These are phyloP conservation scores for Cenococcum geophilum DNA, from an alignment of 495 filamentous ascomycete genomes.

Conservation along the genomic window DNA sequence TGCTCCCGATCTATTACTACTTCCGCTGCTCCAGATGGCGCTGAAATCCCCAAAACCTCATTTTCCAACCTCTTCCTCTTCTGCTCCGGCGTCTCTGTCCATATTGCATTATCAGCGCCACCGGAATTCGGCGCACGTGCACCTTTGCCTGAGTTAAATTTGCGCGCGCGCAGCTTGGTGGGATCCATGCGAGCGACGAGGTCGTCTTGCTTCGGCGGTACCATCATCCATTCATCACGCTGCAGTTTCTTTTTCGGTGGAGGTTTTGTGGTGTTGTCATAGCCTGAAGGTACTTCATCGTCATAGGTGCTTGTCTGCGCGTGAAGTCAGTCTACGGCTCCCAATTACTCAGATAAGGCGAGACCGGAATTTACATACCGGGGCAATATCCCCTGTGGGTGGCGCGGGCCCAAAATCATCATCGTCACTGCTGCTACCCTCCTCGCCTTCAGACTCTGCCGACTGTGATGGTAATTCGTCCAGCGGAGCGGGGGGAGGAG, in stretches of 20 bases:
- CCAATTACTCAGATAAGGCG: too few species aligned
- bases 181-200: slow-evolving; percentile 69
- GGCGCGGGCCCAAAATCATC: slow-evolving; percentile 79
- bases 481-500: slow-evolving; percentile 47
- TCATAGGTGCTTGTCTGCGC: slow-evolving; percentile 2
- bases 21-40: slow-evolving; percentile 28
- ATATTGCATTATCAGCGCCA: slow-evolving; percentile 54
- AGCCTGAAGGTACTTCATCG: too few species aligned
- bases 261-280: too few species aligned
- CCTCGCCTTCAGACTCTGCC: slow-evolving; percentile 40
- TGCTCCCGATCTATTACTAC: slow-evolving; percentile 31
- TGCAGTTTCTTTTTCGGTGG: slow-evolving; percentile 30
- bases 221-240: slow-evolving; percentile 93
- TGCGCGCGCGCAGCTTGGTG: slow-evolving; percentile 72
- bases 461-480: slow-evolving; percentile 42
- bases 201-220: slow-evolving; percentile 63
- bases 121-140: slow-evolving; percentile 41
- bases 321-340: not conserved
- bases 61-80: slow-evolving; percentile 74
- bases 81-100: slow-evolving; percentile 90
- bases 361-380: too few species aligned
- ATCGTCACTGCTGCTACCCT: slow-evolving; percentile 36
- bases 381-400: slow-evolving; percentile 37
- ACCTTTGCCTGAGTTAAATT: slow-evolving; percentile 72
- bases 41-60: slow-evolving; percentile 71